Conservation (phyloP, 2,329 filamentous ascomycete species). For the Talaromyces islandicus region DNA sequence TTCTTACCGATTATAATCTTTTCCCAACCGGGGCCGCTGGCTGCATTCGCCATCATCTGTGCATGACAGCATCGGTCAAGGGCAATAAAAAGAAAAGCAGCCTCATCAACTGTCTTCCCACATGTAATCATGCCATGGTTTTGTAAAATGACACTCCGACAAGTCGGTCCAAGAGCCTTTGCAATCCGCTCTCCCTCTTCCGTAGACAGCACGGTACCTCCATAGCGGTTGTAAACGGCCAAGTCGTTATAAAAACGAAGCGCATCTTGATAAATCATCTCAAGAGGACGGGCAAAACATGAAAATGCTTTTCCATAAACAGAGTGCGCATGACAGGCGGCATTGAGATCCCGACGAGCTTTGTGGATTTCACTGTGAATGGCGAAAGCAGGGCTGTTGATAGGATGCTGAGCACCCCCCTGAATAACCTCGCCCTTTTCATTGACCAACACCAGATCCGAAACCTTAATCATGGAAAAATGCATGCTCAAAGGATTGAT, state of each 20-base stretch:
- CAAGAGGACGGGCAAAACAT: conserved; percentile 36
- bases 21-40: conserved; percentile 31
- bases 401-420: conserved; percentile 30
- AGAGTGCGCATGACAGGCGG: conserved; percentile 41
- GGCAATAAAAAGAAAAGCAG: conserved; percentile 1
- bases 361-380: conserved; percentile 42
- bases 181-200: conserved; percentile 3
- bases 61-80: neutral
- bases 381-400: conserved; percentile 43
- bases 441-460: conserved; percentile 41
- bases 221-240: neutral
- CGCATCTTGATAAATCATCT: conserved; percentile 44
- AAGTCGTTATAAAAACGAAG: conserved; percentile 55
- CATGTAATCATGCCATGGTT: conserved; percentile 2
- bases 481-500: conserved; percentile 40
- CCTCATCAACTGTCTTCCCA: neutral
- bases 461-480: conserved; percentile 39
- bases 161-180: neutral
- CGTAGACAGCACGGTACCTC: neutral
- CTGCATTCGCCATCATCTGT: conserved; percentile 1
- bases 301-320: conserved; percentile 43
- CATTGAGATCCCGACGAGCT: conserved; percentile 51
- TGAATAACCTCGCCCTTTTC: conserved; percentile 39
- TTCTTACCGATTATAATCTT: neutral
- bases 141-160: neutral